Evolutionary conservation across 2,329 filamentous ascomycete genomes (phyloP).

Genomic region (Lanzia echinophila): DNA sequence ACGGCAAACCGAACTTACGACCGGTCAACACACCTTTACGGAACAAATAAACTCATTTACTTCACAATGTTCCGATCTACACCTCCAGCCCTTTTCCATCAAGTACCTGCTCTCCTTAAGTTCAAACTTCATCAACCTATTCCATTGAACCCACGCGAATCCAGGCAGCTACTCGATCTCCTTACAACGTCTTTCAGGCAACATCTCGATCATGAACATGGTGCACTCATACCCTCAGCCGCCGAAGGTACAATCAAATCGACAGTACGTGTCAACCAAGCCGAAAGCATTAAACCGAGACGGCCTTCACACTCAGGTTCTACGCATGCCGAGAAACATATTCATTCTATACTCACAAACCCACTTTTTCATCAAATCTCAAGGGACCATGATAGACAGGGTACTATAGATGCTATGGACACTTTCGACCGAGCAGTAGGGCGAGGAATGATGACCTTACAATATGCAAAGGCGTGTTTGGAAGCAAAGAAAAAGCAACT

Average conservation of each 20-base stretch:
- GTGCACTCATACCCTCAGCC: constrained; percentile 32
- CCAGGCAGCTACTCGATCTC: constrained; percentile 50
- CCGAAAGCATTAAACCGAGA: constrained; percentile 15
- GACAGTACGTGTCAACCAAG: background rate
- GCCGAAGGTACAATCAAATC: background rate
- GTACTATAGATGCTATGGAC: constrained; percentile 27
- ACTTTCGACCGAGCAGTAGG: constrained; percentile 28
- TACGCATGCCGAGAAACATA: constrained; percentile 36
- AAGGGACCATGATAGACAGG: background rate
- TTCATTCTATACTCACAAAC: constrained; percentile 44
- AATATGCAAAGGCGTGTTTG: constrained; percentile 23
- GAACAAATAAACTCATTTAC: constrained; percentile 38
- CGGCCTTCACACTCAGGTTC: constrained; percentile 13
- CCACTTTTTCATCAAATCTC: constrained; percentile 36
- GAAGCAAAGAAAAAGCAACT: constrained; percentile 19
- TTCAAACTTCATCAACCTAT: constrained; percentile 44
- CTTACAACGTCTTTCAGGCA: constrained; percentile 57
- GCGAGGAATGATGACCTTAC: constrained; percentile 26
- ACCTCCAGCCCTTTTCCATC: constrained; percentile 39
- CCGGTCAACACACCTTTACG: constrained; percentile 31
- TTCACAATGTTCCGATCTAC: constrained; percentile 44
- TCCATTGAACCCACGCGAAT: constrained; percentile 50
- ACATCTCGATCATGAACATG: constrained; percentile 53
- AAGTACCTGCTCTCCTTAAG: constrained; percentile 37
- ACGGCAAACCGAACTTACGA: too few relatives aligned